These are phyloP conservation scores for Daldinia decipiens DNA, from an alignment of 495 filamentous ascomycete genomes.

Conservation along the genomic window DNA sequence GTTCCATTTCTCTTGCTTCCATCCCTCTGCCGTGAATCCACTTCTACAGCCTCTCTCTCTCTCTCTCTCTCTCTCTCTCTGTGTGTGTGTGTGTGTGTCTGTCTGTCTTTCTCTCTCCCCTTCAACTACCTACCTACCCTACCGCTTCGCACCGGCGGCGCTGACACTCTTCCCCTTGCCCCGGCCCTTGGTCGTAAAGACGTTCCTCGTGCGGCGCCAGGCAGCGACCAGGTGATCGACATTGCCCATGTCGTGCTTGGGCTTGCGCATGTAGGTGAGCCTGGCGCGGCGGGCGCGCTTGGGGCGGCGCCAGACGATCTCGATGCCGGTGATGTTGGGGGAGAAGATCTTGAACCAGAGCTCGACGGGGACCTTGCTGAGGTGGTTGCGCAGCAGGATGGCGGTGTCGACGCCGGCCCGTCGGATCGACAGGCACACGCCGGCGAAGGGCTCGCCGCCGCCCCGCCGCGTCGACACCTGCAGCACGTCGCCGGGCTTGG, in stretches of 20 bases:
- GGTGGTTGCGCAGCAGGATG: slow-evolving; percentile 81
- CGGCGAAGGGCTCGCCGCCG: slow-evolving; percentile 86
- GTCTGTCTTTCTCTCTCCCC: too few relatives aligned
- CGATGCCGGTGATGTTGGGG: slow-evolving; percentile 87
- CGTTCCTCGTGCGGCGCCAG: slow-evolving; percentile 51
- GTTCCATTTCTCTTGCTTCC: neutral
- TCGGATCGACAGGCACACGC: slow-evolving; percentile 85
- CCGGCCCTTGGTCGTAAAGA: slow-evolving; percentile 42
- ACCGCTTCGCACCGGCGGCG: slow-evolving; percentile 28
- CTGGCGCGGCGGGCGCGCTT: slow-evolving; percentile 89
- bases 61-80: too few relatives aligned
- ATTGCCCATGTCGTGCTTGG: slow-evolving; percentile 61
- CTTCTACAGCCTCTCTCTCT: neutral
- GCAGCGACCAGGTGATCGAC: slow-evolving; percentile 56
- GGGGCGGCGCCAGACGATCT: slow-evolving; percentile 86
- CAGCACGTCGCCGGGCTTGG: slow-evolving; percentile 86
- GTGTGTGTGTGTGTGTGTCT: too few relatives aligned
- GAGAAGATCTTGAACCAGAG: slow-evolving; percentile 96
- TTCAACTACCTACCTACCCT: neutral
- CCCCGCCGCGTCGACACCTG: slow-evolving; percentile 80
- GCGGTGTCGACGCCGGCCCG: slow-evolving; percentile 86
- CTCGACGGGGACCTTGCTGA: slow-evolving; percentile 89
- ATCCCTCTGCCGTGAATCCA: neutral
- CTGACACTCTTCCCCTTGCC: slow-evolving; percentile 13
- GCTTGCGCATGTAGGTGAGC: slow-evolving; percentile 89